These are phyloP conservation scores for Suhomyces pyralidae DNA, from an alignment of 805 yeast genomes.

Conservation along the genomic window DNA sequence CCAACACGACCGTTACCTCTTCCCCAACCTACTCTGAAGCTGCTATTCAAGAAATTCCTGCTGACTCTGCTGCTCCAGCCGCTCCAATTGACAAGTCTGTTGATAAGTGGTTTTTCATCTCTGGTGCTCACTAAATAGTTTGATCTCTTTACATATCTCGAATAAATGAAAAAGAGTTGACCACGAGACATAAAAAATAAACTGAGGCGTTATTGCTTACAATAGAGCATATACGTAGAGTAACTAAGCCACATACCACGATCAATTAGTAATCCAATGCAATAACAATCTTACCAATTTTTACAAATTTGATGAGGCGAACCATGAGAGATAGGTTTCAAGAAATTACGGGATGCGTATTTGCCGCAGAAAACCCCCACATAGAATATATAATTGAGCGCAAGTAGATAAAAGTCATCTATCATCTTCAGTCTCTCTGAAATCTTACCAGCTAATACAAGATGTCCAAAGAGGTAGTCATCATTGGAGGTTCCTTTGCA, in stretches of 20 bases:
- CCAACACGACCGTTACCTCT: slow-evolving; percentile 67
- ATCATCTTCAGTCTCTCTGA: background rate
- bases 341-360: background rate
- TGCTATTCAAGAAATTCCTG: slow-evolving; percentile 56
- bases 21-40: slow-evolving; percentile 50
- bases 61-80: slow-evolving; percentile 68
- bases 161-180: background rate
- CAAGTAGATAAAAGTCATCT: background rate
- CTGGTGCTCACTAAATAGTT: slow-evolving; percentile 56
- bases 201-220: background rate
- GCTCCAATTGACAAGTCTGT: slow-evolving; percentile 95
- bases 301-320: background rate
- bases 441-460: background rate
- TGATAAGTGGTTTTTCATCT: slow-evolving; percentile 98
- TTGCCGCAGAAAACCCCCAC: background rate
- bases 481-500: slow-evolving; percentile 39
- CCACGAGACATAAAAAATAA: background rate
- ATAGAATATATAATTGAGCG: background rate
- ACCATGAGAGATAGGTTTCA: background rate
- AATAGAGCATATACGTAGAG: background rate
- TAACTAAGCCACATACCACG: background rate
- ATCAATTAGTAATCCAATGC: background rate
- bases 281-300: background rate
- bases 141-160: background rate
- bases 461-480: slow-evolving; percentile 18